Base-by-base conservation (phyloP, 106 monocot species). In the Dioscorea zingiberensis region DNA sequence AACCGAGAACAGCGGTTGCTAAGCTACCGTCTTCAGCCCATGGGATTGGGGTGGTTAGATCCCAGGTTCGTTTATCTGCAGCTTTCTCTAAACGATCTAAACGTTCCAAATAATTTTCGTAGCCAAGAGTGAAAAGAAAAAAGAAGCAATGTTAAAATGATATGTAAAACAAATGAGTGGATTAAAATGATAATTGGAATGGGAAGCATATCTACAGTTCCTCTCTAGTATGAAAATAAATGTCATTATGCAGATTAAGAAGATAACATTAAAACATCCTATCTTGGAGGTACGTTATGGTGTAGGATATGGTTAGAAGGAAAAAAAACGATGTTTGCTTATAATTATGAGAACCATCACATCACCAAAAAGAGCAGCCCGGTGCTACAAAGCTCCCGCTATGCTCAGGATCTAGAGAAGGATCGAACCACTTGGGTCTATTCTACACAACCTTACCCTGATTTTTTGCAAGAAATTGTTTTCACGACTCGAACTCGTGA, bases 21-120 rank as follows among this genome's bases (percentile, higher is more conserved):
- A 83, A 85, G 62, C 69, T 83, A 55, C 85, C 81, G 71, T 85
- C 85, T 22, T 82, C 80, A 51, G 73, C 75, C 57, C 78, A 49
- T 68, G 85, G 88, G 26, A 97, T 14, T 17, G 91, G 85, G 17
- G 63, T 67, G 1, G 79, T 92, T 55, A 97, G 54, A 27, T 91
- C 88, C 88, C 91, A 97, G 7, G 22, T 29, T 48, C 64, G 75
- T 38, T 71, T 72, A 58, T 71, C 79, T n/a, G 86, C 60, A 66
- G 30, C 65, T 73, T 59, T 83, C 47, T 92, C 91, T 23, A 64
- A 53, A 59, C 87, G 88, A 65, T 92, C 95, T 97, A 80, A 71
- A 81, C 74, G 79, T 49, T n/a, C 30, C 26, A 22, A 13, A n/a
- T 21, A 25, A 58, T 25, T 22, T 21, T 47, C 11, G 25, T 6